Evolutionary conservation across 805 yeast species (phyloP).

Genomic region (Barnettozyma botsteinii): DNA sequence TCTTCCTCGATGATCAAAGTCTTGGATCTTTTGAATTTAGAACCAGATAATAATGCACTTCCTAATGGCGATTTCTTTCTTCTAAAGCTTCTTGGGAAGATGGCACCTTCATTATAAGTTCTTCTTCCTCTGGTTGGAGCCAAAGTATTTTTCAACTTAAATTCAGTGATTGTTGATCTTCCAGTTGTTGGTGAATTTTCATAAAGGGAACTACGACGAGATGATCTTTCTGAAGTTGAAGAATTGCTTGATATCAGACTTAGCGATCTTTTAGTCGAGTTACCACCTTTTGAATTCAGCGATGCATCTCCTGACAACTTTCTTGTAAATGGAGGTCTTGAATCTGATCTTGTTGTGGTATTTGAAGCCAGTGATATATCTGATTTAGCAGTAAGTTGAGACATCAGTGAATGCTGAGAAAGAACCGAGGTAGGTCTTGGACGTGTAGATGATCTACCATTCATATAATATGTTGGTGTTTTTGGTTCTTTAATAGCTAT

Average conservation of each 20-base stretch:
- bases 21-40: slow-evolving; percentile 18
- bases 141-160: slow-evolving; percentile 1
- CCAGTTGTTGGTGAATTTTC: slow-evolving; percentile 24
- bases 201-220: slow-evolving; percentile 35
- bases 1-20: slow-evolving; percentile 22
- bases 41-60: slow-evolving; percentile 14
- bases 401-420: slow-evolving; percentile 45
- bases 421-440: slow-evolving; percentile 45
- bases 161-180: not conserved
- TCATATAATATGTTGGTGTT: slow-evolving; percentile 17
- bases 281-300: slow-evolving; percentile 14
- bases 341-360: slow-evolving; percentile 11
- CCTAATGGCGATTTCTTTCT: slow-evolving; percentile 27
- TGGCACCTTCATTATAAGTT: slow-evolving; percentile 15
- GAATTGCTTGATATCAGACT: slow-evolving; percentile 35
- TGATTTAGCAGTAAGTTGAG: slow-evolving; percentile 42
- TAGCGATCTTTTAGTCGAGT: slow-evolving; percentile 27
- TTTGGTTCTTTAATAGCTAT: slow-evolving; percentile 29
- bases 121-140: slow-evolving; percentile 12
- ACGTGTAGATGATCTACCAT: slow-evolving; percentile 3
- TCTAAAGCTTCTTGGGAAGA: slow-evolving; percentile 19
- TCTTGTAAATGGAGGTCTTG: slow-evolving; percentile 20
- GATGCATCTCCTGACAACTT: slow-evolving; percentile 22
- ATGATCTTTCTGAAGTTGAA: slow-evolving; percentile 34
- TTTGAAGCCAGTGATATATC: slow-evolving; percentile 38